phyloP scores from a whole-genome alignment of 78 protist genomes.

The Dictyostelium firmibasis region DNA sequence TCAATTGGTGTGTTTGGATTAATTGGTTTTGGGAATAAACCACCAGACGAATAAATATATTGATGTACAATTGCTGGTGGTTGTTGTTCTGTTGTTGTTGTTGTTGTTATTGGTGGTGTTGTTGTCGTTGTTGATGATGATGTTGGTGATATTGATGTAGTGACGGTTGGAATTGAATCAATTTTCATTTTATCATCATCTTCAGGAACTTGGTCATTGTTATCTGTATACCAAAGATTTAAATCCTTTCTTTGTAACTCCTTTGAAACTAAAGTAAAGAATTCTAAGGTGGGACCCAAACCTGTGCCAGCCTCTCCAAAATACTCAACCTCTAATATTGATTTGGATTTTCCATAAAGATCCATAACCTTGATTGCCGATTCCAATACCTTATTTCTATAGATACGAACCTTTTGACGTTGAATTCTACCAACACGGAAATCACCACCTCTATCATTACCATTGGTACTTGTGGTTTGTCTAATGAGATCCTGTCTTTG shows the following conservation, averaged over 20 bases:
- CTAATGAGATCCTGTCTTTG: constrained; percentile 47
- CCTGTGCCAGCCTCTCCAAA: constrained; percentile 87
- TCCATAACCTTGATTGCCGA: constrained; percentile 88
- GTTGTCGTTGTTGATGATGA: neutral
- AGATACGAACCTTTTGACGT: constrained; percentile 89
- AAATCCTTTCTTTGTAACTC: constrained; percentile 83
- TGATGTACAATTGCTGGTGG: neutral
- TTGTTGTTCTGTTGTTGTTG: neutral
- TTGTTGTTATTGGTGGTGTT: neutral
- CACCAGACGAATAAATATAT: constrained; percentile 58
- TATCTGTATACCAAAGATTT: constrained; percentile 68
- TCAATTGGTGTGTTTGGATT: constrained; percentile 26
- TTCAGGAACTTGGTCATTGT: neutral
- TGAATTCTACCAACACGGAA: constrained; percentile 84
- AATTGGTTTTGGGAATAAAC: constrained; percentile 84
- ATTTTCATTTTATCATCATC: constrained; percentile 1
- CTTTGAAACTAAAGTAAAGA: constrained; percentile 89
- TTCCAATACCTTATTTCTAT: constrained; percentile 71
- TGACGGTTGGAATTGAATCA: neutral
- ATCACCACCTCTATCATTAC: constrained; percentile 50
- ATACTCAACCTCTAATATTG: constrained; percentile 91
- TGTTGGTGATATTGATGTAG: neutral
- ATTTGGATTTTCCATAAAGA: constrained; percentile 67
- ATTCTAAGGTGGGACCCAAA: constrained; percentile 92
- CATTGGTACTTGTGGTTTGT: neutral